Conservation (phyloP, 768 basidiomycete species). For the Psilocybe azurescens region DNA sequence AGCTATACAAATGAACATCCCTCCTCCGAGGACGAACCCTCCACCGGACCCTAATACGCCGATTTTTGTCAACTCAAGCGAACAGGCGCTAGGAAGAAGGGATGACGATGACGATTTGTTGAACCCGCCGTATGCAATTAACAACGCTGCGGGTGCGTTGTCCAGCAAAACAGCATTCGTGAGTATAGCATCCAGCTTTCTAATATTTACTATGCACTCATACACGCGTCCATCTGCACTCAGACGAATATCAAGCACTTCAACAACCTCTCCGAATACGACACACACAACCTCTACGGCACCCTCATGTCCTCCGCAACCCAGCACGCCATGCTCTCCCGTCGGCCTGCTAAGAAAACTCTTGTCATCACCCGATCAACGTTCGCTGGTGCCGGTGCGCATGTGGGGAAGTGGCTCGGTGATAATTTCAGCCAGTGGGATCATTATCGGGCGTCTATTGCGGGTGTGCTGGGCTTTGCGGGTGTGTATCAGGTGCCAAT, state of each 20-base stretch:
- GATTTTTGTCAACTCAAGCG: slow-evolving; percentile 43
- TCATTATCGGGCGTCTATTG: slow-evolving; percentile 63
- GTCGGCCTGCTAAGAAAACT: slow-evolving; percentile 63
- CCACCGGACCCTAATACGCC: slow-evolving; percentile 60
- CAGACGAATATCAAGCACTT: slow-evolving; percentile 54
- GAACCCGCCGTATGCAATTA: slow-evolving; percentile 62
- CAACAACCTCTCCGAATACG: slow-evolving; percentile 64
- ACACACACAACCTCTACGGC: slow-evolving; percentile 72
- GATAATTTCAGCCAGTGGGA: slow-evolving; percentile 67
- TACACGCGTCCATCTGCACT: neutral
- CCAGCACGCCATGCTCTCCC: slow-evolving; percentile 62
- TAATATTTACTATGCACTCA: neutral
- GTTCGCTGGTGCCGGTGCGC: slow-evolving; percentile 68
- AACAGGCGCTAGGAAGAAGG: slow-evolving; percentile 23
- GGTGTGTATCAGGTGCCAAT: slow-evolving; percentile 72
- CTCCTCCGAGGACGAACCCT: slow-evolving; percentile 53
- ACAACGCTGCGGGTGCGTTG: slow-evolving; percentile 58
- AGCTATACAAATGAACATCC: slow-evolving; percentile 55
- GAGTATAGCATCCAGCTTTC: slow-evolving; percentile 22
- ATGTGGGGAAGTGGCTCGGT: slow-evolving; percentile 79
- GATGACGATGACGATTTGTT: slow-evolving; percentile 36
- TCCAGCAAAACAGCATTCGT: slow-evolving; percentile 62
- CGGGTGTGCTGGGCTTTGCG: slow-evolving; percentile 72
- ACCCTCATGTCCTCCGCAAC: slow-evolving; percentile 75
- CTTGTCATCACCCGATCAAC: slow-evolving; percentile 78